Evolutionary conservation across 2,329 filamentous ascomycete species (phyloP).

Genomic region (Aspergillus vadensis): DNA sequence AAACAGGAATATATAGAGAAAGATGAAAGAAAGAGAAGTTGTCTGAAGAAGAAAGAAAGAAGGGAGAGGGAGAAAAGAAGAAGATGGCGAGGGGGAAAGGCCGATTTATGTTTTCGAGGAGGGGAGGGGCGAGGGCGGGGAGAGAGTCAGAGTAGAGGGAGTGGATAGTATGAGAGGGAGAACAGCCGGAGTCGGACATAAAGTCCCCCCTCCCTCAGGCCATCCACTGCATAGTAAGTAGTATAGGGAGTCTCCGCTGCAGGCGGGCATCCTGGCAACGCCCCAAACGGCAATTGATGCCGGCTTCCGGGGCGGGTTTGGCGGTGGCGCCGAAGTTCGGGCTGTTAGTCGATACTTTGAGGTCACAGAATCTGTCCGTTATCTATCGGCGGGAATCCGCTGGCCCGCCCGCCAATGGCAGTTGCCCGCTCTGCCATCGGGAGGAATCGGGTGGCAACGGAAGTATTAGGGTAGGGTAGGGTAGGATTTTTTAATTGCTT

Average conservation of each 20-base stretch:
- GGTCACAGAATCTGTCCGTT: slow-evolving; percentile 38
- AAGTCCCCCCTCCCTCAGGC: slow-evolving; percentile 19
- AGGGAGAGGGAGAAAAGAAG: slow-evolving; percentile 8
- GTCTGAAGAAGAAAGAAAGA: slow-evolving; percentile 19
- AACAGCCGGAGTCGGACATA: slow-evolving; percentile 39
- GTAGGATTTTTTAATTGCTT: background rate
- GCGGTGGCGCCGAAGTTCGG: slow-evolving; percentile 36
- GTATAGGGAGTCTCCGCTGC: slow-evolving; percentile 25
- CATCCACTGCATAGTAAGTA: slow-evolving; percentile 20
- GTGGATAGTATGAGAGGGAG: background rate
- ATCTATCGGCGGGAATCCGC: slow-evolving; percentile 32
- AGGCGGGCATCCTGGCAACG: slow-evolving; percentile 7
- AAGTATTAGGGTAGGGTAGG: background rate
- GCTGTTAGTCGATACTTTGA: slow-evolving; percentile 40
- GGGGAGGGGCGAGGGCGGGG: background rate
- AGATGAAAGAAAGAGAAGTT: slow-evolving; percentile 18
- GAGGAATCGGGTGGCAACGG: slow-evolving; percentile 3
- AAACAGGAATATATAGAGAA: slow-evolving; percentile 12
- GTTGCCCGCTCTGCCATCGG: slow-evolving; percentile 14
- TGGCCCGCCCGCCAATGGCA: background rate
- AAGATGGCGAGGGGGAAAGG: slow-evolving; percentile 10
- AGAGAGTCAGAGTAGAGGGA: slow-evolving; percentile 8
- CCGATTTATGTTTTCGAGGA: slow-evolving; percentile 27
- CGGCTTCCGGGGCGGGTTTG: slow-evolving; percentile 17
- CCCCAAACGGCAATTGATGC: background rate